Evolutionary conservation across 768 basidiomycete species (phyloP).

Genomic region (Zangia roseola): DNA sequence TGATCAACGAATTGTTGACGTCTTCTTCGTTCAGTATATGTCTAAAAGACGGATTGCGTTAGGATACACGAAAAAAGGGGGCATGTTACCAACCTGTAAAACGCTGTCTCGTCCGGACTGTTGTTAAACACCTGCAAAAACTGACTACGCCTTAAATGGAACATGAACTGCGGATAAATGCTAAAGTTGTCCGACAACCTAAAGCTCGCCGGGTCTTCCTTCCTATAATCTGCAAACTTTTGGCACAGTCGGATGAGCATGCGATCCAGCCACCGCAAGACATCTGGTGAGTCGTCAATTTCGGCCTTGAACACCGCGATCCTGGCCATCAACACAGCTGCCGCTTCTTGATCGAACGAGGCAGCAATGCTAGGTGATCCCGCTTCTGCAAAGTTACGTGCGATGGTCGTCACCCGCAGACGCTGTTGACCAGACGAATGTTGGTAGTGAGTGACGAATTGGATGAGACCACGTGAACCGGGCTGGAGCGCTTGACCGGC

Average conservation of each 20-base stretch:
- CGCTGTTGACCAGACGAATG: slow-evolving; percentile 95
- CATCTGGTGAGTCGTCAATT: slow-evolving; percentile 96
- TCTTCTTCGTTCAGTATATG: slow-evolving; percentile 96
- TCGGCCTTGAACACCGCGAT: slow-evolving; percentile 99
- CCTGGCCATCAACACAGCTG: slow-evolving; percentile 96
- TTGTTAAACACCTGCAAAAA: slow-evolving; percentile 99
- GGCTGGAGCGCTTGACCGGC: slow-evolving; percentile 90
- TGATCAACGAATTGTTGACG: slow-evolving; percentile 98
- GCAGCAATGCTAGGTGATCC: slow-evolving; percentile 92
- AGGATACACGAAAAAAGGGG: background rate
- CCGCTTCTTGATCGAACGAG: slow-evolving; percentile 97
- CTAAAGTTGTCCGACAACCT: slow-evolving; percentile 92
- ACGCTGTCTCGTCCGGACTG: slow-evolving; percentile 98
- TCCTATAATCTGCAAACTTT: slow-evolving; percentile 98
- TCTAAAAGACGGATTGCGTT: slow-evolving; percentile 39
- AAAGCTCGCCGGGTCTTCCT: slow-evolving; percentile 96
- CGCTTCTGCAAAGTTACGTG: slow-evolving; percentile 95
- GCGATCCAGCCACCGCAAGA: slow-evolving; percentile 93
- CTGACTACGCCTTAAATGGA: slow-evolving; percentile 95
- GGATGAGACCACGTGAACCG: slow-evolving; percentile 90
- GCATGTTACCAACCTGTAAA: slow-evolving; percentile 72
- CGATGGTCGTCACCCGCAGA: slow-evolving; percentile 95
- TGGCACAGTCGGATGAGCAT: slow-evolving; percentile 99
- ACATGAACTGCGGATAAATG: slow-evolving; percentile 99
- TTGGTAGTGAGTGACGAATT: slow-evolving; percentile 98